These are phyloP conservation scores for Citrus sp. DNA, from an alignment of 345 rosid species.

Conservation along the genomic window DNA sequence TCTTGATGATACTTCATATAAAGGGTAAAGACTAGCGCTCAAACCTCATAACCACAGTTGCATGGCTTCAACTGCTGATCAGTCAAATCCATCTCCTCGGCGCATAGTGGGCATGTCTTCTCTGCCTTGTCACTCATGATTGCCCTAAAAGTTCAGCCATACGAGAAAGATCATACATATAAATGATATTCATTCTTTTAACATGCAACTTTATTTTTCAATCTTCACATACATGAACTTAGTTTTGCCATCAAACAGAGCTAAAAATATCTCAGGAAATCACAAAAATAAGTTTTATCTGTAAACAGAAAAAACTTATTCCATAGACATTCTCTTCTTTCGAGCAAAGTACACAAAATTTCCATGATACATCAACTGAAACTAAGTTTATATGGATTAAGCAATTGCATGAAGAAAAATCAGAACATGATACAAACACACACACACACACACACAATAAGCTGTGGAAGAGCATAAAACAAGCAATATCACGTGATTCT, in stretches of 20 bases:
- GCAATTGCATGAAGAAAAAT: not conserved
- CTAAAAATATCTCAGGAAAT: not conserved
- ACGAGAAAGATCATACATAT: not conserved
- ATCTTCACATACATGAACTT: not conserved
- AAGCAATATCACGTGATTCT: not conserved
- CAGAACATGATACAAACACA: not conserved
- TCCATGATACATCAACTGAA: not conserved
- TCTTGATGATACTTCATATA: not conserved
- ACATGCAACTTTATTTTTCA: not conserved
- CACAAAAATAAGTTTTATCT: not conserved
- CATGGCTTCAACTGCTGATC: conserved; percentile 92
- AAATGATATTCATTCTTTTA: not conserved
- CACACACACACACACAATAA: not conserved
- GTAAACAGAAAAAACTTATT: not conserved
- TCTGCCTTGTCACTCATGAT: conserved; percentile 82
- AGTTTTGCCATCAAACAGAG: not conserved
- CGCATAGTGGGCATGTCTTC: conserved; percentile 71
- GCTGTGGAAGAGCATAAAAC: not conserved
- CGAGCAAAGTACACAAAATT: not conserved
- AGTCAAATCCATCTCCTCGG: conserved; percentile 86
- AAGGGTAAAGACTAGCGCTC: conserved; percentile 4
- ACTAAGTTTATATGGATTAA: not conserved
- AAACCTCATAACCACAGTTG: conserved; percentile 85
- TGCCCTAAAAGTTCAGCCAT: conserved; percentile 19
- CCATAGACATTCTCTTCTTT: not conserved